Evolutionary conservation across 2,329 filamentous ascomycete species (phyloP).

Genomic region (Botrytis cinerea): DNA sequence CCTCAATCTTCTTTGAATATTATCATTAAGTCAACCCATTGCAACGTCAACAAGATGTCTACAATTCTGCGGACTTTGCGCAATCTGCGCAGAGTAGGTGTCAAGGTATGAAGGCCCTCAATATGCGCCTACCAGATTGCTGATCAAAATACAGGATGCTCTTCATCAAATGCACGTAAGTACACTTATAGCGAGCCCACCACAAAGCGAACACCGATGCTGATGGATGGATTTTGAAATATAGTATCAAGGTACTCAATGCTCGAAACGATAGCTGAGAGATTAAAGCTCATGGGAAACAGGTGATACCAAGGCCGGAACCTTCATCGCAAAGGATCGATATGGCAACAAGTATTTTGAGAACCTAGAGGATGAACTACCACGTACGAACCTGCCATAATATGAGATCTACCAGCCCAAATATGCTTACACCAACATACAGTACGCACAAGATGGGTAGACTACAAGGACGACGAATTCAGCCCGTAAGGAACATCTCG

Average conservation of each 20-base stretch:
- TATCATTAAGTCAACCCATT: conserved; percentile 31
- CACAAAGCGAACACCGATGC: conserved; percentile 30
- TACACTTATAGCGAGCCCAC: conserved; percentile 38
- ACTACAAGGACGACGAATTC: conserved; percentile 87
- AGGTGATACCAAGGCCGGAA: conserved; percentile 97
- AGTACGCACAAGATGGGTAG: conserved; percentile 97
- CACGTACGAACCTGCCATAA: conserved; percentile 60
- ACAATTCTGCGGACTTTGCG: conserved; percentile 81
- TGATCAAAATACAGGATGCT: conserved; percentile 68
- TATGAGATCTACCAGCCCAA: background rate
- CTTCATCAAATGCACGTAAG: conserved; percentile 90
- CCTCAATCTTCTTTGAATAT: conserved; percentile 24
- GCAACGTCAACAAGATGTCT: conserved; percentile 69
- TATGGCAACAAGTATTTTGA: conserved; percentile 98
- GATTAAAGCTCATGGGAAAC: conserved; percentile 32
- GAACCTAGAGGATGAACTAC: conserved; percentile 86
- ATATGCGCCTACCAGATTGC: conserved; percentile 26
- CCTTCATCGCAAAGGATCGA: conserved; percentile 79
- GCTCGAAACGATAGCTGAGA: background rate
- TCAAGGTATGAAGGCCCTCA: conserved; percentile 66
- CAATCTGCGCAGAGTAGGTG: conserved; percentile 82
- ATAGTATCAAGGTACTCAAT: conserved; percentile 40
- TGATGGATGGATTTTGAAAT: conserved; percentile 28
- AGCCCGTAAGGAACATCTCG: conserved; percentile 60
- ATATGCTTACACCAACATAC: conserved; percentile 29